Evolutionary conservation across 345 rosid species (phyloP).

Genomic region (Aquilaria sinensis): DNA sequence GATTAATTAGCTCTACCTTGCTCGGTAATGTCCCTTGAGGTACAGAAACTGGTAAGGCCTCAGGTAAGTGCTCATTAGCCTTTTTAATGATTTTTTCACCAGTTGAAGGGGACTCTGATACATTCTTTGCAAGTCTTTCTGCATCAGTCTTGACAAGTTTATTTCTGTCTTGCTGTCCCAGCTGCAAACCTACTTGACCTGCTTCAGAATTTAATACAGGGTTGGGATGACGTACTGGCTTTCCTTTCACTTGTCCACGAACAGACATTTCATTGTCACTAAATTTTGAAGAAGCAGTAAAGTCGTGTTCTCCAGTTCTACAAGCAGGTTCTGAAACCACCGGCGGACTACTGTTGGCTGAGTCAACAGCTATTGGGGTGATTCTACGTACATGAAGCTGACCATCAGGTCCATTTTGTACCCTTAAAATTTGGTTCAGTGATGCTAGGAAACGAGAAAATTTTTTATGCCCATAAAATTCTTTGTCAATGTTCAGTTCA

Average conservation of each 20-base stretch:
- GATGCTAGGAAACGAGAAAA: conserved; percentile 58
- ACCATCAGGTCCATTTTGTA: conserved; percentile 36
- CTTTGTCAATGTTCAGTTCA: conserved; percentile 51
- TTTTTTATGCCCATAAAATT: conserved; percentile 54
- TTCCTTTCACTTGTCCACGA: conserved; percentile 17
- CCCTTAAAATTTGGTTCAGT: conserved; percentile 51
- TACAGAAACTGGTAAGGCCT: conserved; percentile 23
- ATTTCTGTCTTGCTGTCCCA: conserved; percentile 10
- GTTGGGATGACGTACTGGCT: conserved; percentile 8
- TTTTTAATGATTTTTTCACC: conserved; percentile 13
- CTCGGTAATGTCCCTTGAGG: conserved; percentile 31
- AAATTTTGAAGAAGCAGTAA: conserved; percentile 12
- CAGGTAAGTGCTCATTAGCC: conserved; percentile 8
- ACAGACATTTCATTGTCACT: conserved; percentile 16
- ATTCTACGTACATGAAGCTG: conserved; percentile 23
- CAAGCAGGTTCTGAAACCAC: conserved; percentile 4
- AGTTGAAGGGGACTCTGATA: not conserved
- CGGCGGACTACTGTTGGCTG: conserved; percentile 12
- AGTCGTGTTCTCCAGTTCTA: conserved; percentile 10
- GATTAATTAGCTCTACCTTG: conserved; percentile 20
- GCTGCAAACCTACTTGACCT: conserved; percentile 16
- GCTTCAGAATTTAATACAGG: conserved; percentile 10
- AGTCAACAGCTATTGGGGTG: conserved; percentile 24
- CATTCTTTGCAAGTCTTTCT: not conserved
- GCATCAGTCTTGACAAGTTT: too few species aligned